Evolutionary conservation across 495 filamentous ascomycete species (phyloP).

Genomic region (Aspergillus sclerotioniger): DNA sequence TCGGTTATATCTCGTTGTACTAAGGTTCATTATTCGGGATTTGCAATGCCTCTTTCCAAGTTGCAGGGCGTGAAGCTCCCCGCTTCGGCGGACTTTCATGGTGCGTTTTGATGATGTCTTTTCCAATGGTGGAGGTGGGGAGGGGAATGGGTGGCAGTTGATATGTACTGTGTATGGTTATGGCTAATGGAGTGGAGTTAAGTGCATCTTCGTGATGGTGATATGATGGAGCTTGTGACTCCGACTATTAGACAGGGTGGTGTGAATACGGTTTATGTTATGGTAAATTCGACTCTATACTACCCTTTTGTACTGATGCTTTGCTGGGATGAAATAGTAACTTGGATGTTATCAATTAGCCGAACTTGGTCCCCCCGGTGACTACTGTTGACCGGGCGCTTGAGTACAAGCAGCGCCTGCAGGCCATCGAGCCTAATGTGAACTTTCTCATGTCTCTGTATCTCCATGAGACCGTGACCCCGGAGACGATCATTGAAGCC

Average conservation of each 20-base stretch:
- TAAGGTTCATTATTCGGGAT: slow-evolving; percentile 6
- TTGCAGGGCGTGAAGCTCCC: slow-evolving; percentile 57
- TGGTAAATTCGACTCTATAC: slow-evolving; percentile 44
- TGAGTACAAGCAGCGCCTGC: slow-evolving; percentile 67
- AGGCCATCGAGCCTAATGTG: slow-evolving; percentile 67
- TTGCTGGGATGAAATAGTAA: background rate
- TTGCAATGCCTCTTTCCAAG: slow-evolving; percentile 39
- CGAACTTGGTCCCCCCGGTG: slow-evolving; percentile 72
- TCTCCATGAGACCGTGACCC: slow-evolving; percentile 72
- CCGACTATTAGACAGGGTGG: slow-evolving; percentile 70
- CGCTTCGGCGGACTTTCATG: slow-evolving; percentile 68
- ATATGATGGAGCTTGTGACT: slow-evolving; percentile 79
- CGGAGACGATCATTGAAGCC: slow-evolving; percentile 73
- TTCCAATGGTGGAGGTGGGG: slow-evolving; percentile 22
- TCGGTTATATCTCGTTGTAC: background rate
- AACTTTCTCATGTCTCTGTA: slow-evolving; percentile 89
- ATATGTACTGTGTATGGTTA: background rate
- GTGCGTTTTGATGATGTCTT: slow-evolving; percentile 36
- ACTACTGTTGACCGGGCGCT: slow-evolving; percentile 72
- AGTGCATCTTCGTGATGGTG: slow-evolving; percentile 73
- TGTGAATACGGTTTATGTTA: slow-evolving; percentile 79
- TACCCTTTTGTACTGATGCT: background rate
- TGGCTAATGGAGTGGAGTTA: background rate
- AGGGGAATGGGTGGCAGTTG: background rate
- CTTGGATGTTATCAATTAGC: slow-evolving; percentile 33